These are phyloP conservation scores for Aureobasidium mangrovei DNA, from an alignment of 2,329 filamentous ascomycete species.

Conservation along the genomic window DNA sequence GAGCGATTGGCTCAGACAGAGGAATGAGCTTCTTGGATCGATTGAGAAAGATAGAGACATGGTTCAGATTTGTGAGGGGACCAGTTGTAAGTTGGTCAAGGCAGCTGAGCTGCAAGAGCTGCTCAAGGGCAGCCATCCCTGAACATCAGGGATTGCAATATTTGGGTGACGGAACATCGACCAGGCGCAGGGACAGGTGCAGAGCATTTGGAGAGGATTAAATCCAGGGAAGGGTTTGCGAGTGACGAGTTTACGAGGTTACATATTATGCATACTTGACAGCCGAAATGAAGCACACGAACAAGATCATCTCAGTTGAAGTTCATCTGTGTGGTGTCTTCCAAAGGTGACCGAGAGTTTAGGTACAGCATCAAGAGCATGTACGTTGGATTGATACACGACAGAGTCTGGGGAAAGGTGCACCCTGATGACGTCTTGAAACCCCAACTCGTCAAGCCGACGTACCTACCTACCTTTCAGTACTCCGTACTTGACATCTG, in stretches of 20 bases:
- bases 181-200: too few species aligned
- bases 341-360: neutral
- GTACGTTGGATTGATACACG: neutral
- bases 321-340: neutral
- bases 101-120: slow-evolving; percentile 10
- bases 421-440: neutral
- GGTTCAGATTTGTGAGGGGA: slow-evolving; percentile 40
- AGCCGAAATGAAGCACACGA: too few species aligned
- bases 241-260: too few species aligned
- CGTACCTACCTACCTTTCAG: neutral
- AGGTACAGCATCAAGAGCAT: neutral
- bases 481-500: neutral
- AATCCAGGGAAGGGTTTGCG: too few species aligned
- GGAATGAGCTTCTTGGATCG: slow-evolving; percentile 40
- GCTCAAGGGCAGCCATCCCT: slow-evolving; percentile 10
- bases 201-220: too few species aligned
- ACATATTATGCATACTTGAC: too few species aligned
- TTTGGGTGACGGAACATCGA: neutral
- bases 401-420: neutral
- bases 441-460: neutral
- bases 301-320: too few species aligned
- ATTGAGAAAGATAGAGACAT: slow-evolving; percentile 34
- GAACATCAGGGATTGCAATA: neutral
- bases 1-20: slow-evolving; percentile 41
- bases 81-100: slow-evolving; percentile 25